Percentiles rank a stretch among this genome's conserved stretches.
Conservation (phyloP, 441 rosid species). For the Populus tomentosa region DNA sequence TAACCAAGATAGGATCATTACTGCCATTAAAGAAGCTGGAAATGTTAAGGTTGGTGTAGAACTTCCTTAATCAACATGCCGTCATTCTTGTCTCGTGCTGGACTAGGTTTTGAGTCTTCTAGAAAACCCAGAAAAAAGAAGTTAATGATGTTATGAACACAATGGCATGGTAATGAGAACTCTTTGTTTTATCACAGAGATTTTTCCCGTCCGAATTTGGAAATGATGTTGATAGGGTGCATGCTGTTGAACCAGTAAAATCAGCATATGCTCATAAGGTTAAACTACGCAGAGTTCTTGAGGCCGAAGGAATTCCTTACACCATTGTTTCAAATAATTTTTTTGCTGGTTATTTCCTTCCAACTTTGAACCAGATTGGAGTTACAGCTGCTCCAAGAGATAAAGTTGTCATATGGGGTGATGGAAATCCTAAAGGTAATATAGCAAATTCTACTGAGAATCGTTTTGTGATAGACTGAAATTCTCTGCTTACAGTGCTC, state of each 20-base stretch:
- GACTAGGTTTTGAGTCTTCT: neutral
- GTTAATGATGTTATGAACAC: neutral
- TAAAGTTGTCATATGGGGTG: conserved; percentile 50
- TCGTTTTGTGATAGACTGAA: neutral
- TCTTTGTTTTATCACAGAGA: conserved; percentile 20
- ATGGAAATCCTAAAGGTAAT: conserved; percentile 64
- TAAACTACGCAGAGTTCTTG: conserved; percentile 28
- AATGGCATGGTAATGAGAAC: neutral
- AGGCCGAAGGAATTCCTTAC: conserved; percentile 39
- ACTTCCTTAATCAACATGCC: neutral
- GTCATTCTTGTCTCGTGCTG: neutral
- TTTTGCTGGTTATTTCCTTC: conserved; percentile 53
- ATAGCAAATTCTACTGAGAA: neutral
- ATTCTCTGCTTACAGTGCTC: neutral
- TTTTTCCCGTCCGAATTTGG: conserved; percentile 51
- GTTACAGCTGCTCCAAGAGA: conserved; percentile 51
- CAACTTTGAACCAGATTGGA: conserved; percentile 44
- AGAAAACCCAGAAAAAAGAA: neutral
- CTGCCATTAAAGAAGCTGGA: conserved; percentile 53
- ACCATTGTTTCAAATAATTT: conserved; percentile 46
- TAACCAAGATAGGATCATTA: conserved; percentile 37
- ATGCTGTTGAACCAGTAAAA: conserved; percentile 34
- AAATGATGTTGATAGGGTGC: conserved; percentile 35
- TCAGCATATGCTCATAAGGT: conserved; percentile 20
- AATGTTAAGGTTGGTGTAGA: conserved; percentile 29